These are phyloP conservation scores for Spencermartinsiella europaea DNA, from an alignment of 805 yeast species.

Conservation along the genomic window DNA sequence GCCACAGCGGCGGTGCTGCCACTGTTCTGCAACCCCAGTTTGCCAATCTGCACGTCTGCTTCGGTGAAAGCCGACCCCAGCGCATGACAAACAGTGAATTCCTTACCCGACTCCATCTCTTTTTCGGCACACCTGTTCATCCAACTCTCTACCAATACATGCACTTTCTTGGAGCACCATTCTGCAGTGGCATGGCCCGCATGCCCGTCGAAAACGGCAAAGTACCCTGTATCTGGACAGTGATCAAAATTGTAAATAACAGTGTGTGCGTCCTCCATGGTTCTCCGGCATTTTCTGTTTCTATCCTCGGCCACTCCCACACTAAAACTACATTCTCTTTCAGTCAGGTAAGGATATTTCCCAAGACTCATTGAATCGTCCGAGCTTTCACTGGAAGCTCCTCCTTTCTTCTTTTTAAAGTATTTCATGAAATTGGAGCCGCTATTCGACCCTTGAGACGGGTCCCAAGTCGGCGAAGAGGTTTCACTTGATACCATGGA, in stretches of 20 bases:
- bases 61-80: slow-evolving; percentile 64
- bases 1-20: slow-evolving; percentile 98
- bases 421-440: slow-evolving; percentile 11
- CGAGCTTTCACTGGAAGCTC: neutral
- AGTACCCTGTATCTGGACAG: slow-evolving; percentile 77
- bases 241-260: slow-evolving; percentile 92
- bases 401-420: slow-evolving; percentile 14
- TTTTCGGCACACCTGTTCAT: slow-evolving; percentile 34
- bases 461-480: neutral
- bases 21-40: slow-evolving; percentile 61
- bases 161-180: slow-evolving; percentile 89
- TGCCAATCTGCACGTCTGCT: slow-evolving; percentile 65
- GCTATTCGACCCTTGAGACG: neutral
- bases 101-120: neutral
- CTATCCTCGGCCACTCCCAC: slow-evolving; percentile 93
- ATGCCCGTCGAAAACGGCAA: slow-evolving; percentile 95
- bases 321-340: slow-evolving; percentile 38
- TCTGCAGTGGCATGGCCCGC: slow-evolving; percentile 91
- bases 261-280: slow-evolving; percentile 96
- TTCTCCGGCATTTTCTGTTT: slow-evolving; percentile 70
- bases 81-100: slow-evolving; percentile 35
- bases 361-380: neutral
- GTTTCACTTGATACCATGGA: neutral
- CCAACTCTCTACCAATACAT: slow-evolving; percentile 46
- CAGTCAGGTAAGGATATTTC: neutral